Conservation (phyloP, 257 asterid genomes). For the Nemophila menziesii region DNA sequence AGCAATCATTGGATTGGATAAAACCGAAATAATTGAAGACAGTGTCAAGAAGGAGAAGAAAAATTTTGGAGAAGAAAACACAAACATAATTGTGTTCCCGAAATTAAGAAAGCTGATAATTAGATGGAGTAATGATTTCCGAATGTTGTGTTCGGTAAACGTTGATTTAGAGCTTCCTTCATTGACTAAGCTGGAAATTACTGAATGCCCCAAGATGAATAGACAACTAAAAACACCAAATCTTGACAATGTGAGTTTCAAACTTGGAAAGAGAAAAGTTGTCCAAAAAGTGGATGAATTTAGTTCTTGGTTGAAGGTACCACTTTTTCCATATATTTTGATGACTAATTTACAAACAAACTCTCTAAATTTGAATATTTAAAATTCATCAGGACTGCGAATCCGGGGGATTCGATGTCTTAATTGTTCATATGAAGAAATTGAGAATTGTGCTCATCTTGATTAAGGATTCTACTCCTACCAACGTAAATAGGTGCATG, state of each 20-base stretch:
- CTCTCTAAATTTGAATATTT: too few species aligned
- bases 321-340: background rate
- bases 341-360: too few species aligned
- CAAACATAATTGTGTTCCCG: too few species aligned
- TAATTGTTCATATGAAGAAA: background rate
- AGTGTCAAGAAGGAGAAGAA: too few species aligned
- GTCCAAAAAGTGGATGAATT: background rate
- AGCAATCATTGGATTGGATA: constrained; percentile 1
- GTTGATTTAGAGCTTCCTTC: background rate
- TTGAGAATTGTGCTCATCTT: background rate
- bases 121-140: background rate
- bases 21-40: background rate
- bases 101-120: background rate
- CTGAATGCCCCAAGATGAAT: background rate
- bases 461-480: background rate
- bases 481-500: too few species aligned
- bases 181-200: background rate
- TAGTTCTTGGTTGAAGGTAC: constrained; percentile 6
- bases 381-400: background rate
- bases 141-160: background rate
- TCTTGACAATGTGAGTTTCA: too few species aligned
- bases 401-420: background rate
- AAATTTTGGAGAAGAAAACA: too few species aligned
- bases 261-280: too few species aligned
- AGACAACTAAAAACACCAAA: too few species aligned